These are phyloP conservation scores for Conidiobolus incongruus DNA, from an alignment of 371 early-diverging fungal species.

Conservation along the genomic window DNA sequence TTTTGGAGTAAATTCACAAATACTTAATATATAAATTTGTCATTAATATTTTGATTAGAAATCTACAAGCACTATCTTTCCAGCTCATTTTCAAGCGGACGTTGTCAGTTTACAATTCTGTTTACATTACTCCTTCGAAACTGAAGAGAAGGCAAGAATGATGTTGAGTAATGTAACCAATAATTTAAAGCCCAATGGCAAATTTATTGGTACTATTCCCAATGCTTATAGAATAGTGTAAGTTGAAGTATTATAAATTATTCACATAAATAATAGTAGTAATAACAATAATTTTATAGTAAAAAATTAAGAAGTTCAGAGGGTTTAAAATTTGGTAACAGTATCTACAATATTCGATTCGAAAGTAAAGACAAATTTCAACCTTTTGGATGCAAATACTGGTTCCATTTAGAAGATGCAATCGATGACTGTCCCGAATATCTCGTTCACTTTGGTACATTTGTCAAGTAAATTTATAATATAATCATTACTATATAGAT, in stretches of 20 bases:
- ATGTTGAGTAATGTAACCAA: slow-evolving; percentile 66
- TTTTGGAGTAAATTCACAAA: slow-evolving; percentile 25
- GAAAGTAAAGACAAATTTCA: slow-evolving; percentile 30
- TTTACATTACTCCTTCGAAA: slow-evolving; percentile 93
- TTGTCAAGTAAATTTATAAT: slow-evolving; percentile 30
- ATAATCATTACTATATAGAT: neutral
- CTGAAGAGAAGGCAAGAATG: slow-evolving; percentile 49
- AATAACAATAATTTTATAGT: slow-evolving; percentile 7
- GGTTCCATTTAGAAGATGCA: slow-evolving; percentile 90
- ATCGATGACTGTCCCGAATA: slow-evolving; percentile 96
- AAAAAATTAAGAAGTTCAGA: slow-evolving; percentile 19
- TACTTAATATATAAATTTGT: neutral
- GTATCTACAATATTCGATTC: slow-evolving; percentile 63
- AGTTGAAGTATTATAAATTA: slow-evolving; percentile 9
- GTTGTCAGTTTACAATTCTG: slow-evolving; percentile 91
- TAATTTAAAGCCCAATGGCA: slow-evolving; percentile 56
- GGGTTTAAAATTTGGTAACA: slow-evolving; percentile 54
- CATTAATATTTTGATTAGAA: neutral
- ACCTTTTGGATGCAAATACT: slow-evolving; percentile 69
- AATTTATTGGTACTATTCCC: slow-evolving; percentile 88
- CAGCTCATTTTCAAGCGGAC: slow-evolving; percentile 16
- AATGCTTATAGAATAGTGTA: slow-evolving; percentile 81
- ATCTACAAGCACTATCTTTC: neutral
- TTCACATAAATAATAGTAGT: neutral
- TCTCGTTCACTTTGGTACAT: slow-evolving; percentile 65